These are phyloP conservation scores for Synchytrium microbalum DNA, from an alignment of 371 early-diverging fungal genomes.

Conservation along the genomic window DNA sequence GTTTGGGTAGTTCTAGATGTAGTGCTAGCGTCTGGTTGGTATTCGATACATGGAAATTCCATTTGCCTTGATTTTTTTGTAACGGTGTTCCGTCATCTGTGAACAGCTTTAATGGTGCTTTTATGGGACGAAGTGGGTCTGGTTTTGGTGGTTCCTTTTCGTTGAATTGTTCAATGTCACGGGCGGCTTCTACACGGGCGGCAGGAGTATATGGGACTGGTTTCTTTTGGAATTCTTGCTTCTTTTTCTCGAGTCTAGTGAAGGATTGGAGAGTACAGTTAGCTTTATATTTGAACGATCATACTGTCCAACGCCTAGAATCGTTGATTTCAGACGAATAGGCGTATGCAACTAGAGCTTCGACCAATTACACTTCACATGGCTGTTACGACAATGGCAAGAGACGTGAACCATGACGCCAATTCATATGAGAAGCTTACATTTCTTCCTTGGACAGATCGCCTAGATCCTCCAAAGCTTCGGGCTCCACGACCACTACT, in stretches of 20 bases:
- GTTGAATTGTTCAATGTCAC: slow-evolving; percentile 29
- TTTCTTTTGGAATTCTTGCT: slow-evolving; percentile 29
- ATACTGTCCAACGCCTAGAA: no score
- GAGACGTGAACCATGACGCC: no score
- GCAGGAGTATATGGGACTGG: slow-evolving; percentile 35
- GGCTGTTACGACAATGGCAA: no score
- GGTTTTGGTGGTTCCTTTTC: slow-evolving; percentile 14
- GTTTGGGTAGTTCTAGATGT: slow-evolving; percentile 32
- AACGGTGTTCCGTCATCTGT: slow-evolving; percentile 37
- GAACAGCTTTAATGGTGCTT: slow-evolving; percentile 10
- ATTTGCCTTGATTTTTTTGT: slow-evolving; percentile 46
- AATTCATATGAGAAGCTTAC: no score
- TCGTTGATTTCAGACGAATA: no score
- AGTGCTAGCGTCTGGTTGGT: slow-evolving; percentile 20
- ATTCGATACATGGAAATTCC: slow-evolving; percentile 21
- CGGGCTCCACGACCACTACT: no score
- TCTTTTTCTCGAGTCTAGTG: slow-evolving; percentile 16
- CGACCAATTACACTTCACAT: no score
- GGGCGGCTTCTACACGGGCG: slow-evolving; percentile 36
- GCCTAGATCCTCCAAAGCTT: neutral
- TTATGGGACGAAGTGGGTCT: neutral
- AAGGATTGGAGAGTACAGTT: neutral
- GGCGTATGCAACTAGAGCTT: no score
- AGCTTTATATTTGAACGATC: neutral
- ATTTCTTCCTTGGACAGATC: slow-evolving; percentile 1